Evolutionary conservation across 2,329 filamentous ascomycete genomes (phyloP).

Genomic region (Exophiala mesophila): DNA sequence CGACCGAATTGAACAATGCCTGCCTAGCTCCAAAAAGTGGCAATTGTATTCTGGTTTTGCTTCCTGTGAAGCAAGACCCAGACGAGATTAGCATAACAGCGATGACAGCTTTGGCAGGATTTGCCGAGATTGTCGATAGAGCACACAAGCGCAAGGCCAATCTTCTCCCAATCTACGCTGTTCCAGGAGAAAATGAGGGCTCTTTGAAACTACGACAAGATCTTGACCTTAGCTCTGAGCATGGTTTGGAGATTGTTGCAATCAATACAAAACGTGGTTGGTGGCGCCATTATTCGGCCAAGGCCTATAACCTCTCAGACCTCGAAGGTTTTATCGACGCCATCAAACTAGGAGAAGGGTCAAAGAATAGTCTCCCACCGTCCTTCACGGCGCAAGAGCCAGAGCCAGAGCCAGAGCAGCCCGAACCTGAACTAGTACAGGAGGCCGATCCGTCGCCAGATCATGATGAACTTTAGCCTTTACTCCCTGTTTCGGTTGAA

Average conservation of each 20-base stretch:
- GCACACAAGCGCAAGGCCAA: conserved; percentile 61
- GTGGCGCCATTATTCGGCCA: conserved; percentile 67
- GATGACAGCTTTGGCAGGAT: conserved; percentile 54
- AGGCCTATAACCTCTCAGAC: conserved; percentile 51
- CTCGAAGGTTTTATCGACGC: conserved; percentile 85
- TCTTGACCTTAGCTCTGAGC: conserved; percentile 55
- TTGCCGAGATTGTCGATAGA: conserved; percentile 73
- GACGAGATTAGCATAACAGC: conserved; percentile 41
- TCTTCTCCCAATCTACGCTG: conserved; percentile 77
- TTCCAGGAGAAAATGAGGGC: conserved; percentile 60
- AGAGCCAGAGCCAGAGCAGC: conserved; percentile 4
- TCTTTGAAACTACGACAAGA: conserved; percentile 52
- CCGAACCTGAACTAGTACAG: conserved; percentile 12
- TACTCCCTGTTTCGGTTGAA: too few relatives aligned
- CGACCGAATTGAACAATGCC: conserved; percentile 60
- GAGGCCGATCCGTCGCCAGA: conserved; percentile 6
- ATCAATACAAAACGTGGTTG: conserved; percentile 80
- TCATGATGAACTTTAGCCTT: conserved; percentile 23
- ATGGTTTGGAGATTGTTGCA: conserved; percentile 67
- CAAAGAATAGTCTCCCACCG: conserved; percentile 69
- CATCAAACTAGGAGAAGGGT: conserved; percentile 83
- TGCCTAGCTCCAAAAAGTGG: conserved; percentile 72
- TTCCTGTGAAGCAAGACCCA: conserved; percentile 51
- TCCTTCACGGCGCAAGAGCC: conserved; percentile 46
- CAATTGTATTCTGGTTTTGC: conserved; percentile 76